phyloP scores from a whole-genome alignment of 352 stramenopile species.

The Aphanomyces astaci region DNA sequence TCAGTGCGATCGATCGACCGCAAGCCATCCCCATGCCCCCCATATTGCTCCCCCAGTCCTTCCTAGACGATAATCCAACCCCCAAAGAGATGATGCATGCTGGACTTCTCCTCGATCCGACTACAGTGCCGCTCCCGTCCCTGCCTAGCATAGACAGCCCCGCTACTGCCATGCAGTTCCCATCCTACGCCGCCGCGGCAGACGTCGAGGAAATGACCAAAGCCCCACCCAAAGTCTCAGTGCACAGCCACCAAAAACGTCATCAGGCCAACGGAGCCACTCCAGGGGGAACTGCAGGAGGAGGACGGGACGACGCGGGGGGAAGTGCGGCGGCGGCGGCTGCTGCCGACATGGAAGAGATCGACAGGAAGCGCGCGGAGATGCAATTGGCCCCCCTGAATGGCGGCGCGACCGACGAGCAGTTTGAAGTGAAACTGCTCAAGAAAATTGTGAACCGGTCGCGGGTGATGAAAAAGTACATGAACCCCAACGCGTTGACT shows the following conservation, averaged over 20 bases:
- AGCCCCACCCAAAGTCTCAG: neutral
- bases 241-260: conserved; percentile 1
- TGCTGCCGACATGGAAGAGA: neutral
- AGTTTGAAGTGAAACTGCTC: conserved; percentile 8
- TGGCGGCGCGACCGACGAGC: neutral
- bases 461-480: conserved; percentile 15
- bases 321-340: no score
- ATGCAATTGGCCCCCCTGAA: conserved; percentile 9
- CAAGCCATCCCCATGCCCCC: neutral
- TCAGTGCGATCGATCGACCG: conserved; percentile 1
- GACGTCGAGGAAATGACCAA: neutral
- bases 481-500: neutral
- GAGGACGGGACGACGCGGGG: neutral
- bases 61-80: neutral
- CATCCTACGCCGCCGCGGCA: neutral
- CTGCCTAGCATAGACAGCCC: neutral
- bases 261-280: neutral
- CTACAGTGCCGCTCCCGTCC: neutral
- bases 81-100: neutral
- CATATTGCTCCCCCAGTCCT: neutral
- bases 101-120: neutral
- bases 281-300: neutral
- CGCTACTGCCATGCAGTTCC: neutral
- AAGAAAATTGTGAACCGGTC: conserved; percentile 15
- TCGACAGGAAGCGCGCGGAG: conserved; percentile 9